phyloP scores from a whole-genome alignment of 176 grass and related monocot genomes.

The Melocanna baccifera region DNA sequence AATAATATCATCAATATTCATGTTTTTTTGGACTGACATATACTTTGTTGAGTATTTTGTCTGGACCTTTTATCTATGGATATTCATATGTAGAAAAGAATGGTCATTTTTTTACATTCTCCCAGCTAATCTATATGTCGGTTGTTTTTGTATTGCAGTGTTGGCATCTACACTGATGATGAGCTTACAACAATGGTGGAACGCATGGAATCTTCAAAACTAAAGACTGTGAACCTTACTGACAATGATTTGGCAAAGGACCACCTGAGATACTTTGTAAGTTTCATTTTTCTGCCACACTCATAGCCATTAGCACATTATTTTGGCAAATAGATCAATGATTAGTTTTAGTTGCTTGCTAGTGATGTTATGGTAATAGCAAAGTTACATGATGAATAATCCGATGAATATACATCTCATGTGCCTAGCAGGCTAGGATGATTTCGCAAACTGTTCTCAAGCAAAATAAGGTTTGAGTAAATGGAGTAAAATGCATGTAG shows the following conservation, averaged over 20 bases:
- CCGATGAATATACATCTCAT: neutral
- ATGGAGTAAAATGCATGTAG: neutral
- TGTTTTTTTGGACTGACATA: neutral
- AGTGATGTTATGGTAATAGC: neutral
- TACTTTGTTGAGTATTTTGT: neutral
- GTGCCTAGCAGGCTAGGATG: neutral
- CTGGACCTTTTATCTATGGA: neutral
- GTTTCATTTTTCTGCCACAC: conserved; percentile 24
- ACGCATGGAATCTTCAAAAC: conserved; percentile 60
- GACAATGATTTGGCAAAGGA: conserved; percentile 83
- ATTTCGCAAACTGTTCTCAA: neutral
- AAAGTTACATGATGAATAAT: neutral
- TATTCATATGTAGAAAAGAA: neutral
- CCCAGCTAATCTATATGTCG: neutral
- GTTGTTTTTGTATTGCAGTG: conserved; percentile 59
- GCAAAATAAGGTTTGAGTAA: neutral
- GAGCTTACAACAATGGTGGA: conserved; percentile 71
- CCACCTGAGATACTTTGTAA: conserved; percentile 95
- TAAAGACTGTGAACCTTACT: conserved; percentile 85
- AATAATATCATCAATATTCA: neutral
- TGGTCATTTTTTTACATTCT: neutral
- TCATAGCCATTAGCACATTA: conserved; percentile 6
- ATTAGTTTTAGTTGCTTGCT: neutral
- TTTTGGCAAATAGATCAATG: neutral
- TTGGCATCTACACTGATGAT: conserved; percentile 83